Evolutionary conservation across 2,329 filamentous ascomycete species (phyloP).

Genomic region (Colletotrichum tabaci): DNA sequence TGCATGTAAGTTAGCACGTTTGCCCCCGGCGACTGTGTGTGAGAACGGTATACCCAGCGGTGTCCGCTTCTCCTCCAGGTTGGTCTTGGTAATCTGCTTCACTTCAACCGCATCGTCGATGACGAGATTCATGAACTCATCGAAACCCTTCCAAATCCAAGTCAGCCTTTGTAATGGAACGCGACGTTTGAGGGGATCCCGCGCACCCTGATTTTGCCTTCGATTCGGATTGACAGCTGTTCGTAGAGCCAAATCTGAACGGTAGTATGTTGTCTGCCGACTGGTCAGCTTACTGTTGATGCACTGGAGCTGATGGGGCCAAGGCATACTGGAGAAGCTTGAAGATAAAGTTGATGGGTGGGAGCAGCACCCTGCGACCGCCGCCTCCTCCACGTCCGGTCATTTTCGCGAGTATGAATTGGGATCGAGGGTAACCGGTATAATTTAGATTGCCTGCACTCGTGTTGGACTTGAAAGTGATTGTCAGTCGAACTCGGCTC

Average conservation of each 20-base stretch:
- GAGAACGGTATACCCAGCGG: constrained; percentile 75
- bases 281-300: background rate
- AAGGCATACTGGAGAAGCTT: constrained; percentile 80
- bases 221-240: constrained; percentile 92
- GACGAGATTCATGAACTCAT: constrained; percentile 99
- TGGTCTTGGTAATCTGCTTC: constrained; percentile 84
- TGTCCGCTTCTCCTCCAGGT: constrained; percentile 81
- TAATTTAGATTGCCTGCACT: background rate
- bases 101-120: constrained; percentile 97
- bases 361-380: constrained; percentile 72
- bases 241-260: constrained; percentile 98
- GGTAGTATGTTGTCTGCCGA: constrained; percentile 74
- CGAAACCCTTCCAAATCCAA: constrained; percentile 81
- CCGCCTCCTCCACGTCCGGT: constrained; percentile 73
- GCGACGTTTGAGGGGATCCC: background rate
- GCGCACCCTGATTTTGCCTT: constrained; percentile 93
- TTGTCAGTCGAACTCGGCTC: constrained; percentile 13
- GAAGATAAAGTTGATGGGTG: constrained; percentile 71
- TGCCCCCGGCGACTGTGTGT: background rate
- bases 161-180: constrained; percentile 38
- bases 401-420: constrained; percentile 56
- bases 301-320: constrained; percentile 30
- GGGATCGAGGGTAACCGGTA: background rate
- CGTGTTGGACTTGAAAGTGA: background rate
- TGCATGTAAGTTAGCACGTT: constrained; percentile 55